Evolutionary conservation across 805 yeast genomes (phyloP), one percentile per base, ranked within the genome.

Genomic region (Candida awuae): DNA sequence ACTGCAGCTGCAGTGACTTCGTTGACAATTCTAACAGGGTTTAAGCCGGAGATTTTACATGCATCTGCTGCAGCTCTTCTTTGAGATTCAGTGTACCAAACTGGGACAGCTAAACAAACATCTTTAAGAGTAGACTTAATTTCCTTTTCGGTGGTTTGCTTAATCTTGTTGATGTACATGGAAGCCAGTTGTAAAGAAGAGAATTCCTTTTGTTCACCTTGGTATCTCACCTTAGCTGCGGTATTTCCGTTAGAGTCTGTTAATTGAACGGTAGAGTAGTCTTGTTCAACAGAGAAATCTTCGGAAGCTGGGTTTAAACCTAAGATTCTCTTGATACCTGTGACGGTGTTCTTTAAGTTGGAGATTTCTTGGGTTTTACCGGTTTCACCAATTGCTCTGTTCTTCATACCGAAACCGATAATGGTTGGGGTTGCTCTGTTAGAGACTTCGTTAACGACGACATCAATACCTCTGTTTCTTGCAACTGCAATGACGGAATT

Each of bases 1-100:
- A 92, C 95, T 56, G 97, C 97, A 46, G 98, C 98, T 45, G 98
- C 97, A 42, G 97, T 88, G 51, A 84, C 81, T 64, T 92, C 99
- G 65, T 92, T 92, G 54, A 92, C 95, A 49, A 92, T 79, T 76
- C 98, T 84, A 44, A 92, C 97, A 45, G 98, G 97, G 79, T 92
- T 92, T 59, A 92, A 75, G 48, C 95, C 95, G 44, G 98, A 97
- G 62, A 92, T 84, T 61, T 73, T 76, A 58, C 95, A 90, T 42
- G 98, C 96, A 62, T 92, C 97, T 45, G 86, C 73, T 50, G 92
- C 80, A 47, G 96, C 95, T 57, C 95, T 86, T 68, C 98, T 88
- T 71, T 92, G 97, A 58, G 75, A 78, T 65, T 92, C 97, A 41
- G 94, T 77, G 75, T 85, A 92, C 97, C 97, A 92, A 35, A 79